Evolutionary conservation across 257 asterid species (phyloP), one percentile per base, ranked within the genome.

Genomic region (Vinca minor): DNA sequence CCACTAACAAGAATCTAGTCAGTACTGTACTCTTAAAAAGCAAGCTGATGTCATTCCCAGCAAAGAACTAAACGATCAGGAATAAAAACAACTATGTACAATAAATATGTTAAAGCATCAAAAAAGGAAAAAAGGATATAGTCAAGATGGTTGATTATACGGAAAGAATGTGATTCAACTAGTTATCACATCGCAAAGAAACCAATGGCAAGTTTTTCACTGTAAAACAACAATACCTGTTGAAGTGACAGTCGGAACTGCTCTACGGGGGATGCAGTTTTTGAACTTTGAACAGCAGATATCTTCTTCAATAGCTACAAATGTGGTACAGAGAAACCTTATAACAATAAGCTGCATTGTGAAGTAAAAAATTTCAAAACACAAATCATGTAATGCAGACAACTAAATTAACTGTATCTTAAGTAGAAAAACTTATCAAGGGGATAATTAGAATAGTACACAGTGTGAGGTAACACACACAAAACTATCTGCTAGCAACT

Each of bases 261-360:
- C 66, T 87, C 90, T 12, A 82, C 75, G 25, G 91, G 91, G 45
- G 91, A 76, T 69, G 86, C 83, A 59, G 72, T 63, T 77, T 78
- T 78, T 45, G 91, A 83, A 53, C 71, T 78, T 71, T 85, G 88
- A 56, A 61, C 80, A 15, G 83, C 82, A 66, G 82, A 87, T 52
- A 81, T 69, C 89, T 79, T 87, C 87, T 82, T 85, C 86, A 87
- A 59, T 75, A 87, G 88, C 95, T 85, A 81, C 94, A 83, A 76
- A 83, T 77, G 79, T 65, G 81, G 81, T 59, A 81, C 82, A 85
- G 55, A 81, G 75, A 81, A 83, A 82, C 83, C 82, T 79, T 84
- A 56, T 76, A 80, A 80, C 85, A 73, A 65, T 80, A 57, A 80
- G 83, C 83, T 73, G 89, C 88, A 82, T 74, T 41, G 76, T 77